Conservation (phyloP, 208 protist genomes). For the Endotrypanum monterogeii region DNA sequence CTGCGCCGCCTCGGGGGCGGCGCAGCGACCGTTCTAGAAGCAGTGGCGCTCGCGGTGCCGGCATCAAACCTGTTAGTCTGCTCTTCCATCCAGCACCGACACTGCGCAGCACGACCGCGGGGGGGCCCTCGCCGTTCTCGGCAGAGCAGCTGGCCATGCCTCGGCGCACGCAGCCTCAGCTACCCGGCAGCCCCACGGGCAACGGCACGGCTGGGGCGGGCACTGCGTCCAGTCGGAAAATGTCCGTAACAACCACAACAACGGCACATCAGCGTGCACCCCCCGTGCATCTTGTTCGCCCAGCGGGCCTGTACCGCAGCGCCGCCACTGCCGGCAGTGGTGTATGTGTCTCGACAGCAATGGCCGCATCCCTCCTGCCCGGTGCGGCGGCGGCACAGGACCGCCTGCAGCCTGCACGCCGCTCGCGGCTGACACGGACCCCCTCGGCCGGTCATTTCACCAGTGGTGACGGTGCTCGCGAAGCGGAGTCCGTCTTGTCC, state of each 20-base stretch:
- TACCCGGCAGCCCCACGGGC: neutral
- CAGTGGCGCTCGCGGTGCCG: neutral
- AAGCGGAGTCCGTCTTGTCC: neutral
- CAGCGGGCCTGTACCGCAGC: conserved; percentile 10
- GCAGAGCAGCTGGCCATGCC: conserved; percentile 26
- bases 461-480: neutral
- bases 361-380: conserved; percentile 26
- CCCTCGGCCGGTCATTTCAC: neutral
- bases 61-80: neutral
- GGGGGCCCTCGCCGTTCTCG: conserved; percentile 20
- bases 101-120: conserved; percentile 4
- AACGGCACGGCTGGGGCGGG: neutral
- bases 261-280: conserved; percentile 5
- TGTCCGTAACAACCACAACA: neutral
- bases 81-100: conserved; percentile 16
- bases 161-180: conserved; percentile 1
- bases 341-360: conserved; percentile 5
- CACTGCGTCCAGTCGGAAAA: neutral
- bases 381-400: conserved; percentile 21
- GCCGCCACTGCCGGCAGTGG: conserved; percentile 1
- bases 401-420: conserved; percentile 19
- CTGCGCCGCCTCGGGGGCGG: neutral
- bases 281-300: conserved; percentile 24
- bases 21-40: conserved; percentile 16
- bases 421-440: conserved; percentile 13